Percentiles rank a stretch among this genome's conserved stretches.
phyloP scores from a whole-genome alignment of 1,139 yeast species.

The Tardiomyces digboiensis region DNA sequence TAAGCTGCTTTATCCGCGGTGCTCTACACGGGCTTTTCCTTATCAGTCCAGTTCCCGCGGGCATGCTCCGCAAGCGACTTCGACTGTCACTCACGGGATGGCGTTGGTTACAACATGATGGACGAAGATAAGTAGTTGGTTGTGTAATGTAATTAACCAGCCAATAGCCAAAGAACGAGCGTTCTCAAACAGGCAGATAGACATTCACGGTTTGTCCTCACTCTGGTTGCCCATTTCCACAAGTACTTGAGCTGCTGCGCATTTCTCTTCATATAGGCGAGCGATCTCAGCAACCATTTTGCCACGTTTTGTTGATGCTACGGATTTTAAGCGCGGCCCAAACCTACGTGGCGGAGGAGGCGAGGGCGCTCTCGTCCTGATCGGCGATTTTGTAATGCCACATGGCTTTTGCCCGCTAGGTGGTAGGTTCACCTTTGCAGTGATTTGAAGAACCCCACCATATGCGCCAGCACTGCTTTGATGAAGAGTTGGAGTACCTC shows the following conservation, averaged over 20 bases:
- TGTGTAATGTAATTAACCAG: too few relatives aligned
- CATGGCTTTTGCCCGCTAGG: not conserved
- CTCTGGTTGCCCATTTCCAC: conserved; percentile 2
- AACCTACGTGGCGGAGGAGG: conserved; percentile 9
- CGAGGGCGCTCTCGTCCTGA: conserved; percentile 7
- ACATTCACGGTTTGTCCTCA: conserved; percentile 1
- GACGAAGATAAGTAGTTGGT: too few relatives aligned
- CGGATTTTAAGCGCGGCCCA: conserved; percentile 12
- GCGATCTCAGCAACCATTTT: conserved; percentile 26
- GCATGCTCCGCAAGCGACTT: too few relatives aligned
- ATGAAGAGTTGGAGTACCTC: too few relatives aligned
- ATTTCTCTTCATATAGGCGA: conserved; percentile 22
- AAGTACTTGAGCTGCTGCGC: not conserved
- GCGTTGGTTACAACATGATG: too few relatives aligned
- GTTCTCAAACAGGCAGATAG: too few relatives aligned
- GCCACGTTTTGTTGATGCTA: conserved; percentile 18
- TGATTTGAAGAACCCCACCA: not conserved
- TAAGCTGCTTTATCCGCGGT: too few relatives aligned
- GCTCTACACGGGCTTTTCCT: too few relatives aligned
- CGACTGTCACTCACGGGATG: too few relatives aligned
- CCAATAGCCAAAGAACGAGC: too few relatives aligned
- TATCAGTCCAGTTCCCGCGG: too few relatives aligned
- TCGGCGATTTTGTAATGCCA: not conserved
- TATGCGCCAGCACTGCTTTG: too few relatives aligned
- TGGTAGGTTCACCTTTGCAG: not conserved